phyloP scores from a whole-genome alignment of 306 rosid species.

The Lathyrus aphaca region DNA sequence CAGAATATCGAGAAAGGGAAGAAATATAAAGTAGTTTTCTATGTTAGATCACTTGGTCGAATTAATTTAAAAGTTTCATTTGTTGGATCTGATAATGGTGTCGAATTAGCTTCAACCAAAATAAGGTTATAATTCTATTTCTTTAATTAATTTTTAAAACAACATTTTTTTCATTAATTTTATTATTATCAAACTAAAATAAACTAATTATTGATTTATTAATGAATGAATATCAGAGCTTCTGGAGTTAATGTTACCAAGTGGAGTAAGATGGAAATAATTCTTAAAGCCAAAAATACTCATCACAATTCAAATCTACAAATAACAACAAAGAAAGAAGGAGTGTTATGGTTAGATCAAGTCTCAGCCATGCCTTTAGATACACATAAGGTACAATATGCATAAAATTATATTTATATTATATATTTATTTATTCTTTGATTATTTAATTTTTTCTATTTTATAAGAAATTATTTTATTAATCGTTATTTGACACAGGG shows the following conservation, averaged over 20 bases:
- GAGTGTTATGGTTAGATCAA: conserved; percentile 41
- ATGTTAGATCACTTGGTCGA: conserved; percentile 53
- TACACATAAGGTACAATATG: conserved; percentile 28
- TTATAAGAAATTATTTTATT: too few relatives aligned
- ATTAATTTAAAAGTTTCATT: conserved; percentile 57
- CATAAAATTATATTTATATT: too few relatives aligned
- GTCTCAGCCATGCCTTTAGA: conserved; percentile 44
- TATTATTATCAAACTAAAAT: background rate
- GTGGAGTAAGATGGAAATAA: conserved; percentile 32
- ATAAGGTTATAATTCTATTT: conserved; percentile 44
- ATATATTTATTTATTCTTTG: too few relatives aligned
- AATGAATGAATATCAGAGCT: background rate
- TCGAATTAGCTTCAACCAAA: conserved; percentile 47
- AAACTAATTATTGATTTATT: background rate
- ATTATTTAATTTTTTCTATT: too few relatives aligned
- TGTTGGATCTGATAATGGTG: conserved; percentile 41
- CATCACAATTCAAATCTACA: conserved; percentile 38
- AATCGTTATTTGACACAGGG: too few relatives aligned
- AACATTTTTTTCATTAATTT: background rate
- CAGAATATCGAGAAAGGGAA: conserved; percentile 73
- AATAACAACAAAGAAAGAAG: conserved; percentile 28
- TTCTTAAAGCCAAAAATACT: conserved; percentile 24
- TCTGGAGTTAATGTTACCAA: background rate
- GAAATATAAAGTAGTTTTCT: conserved; percentile 54
- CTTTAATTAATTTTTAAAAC: background rate